A percentile compares a stretch with the other conserved stretches of the same genome.
phyloP scores from a whole-genome alignment of 2,329 filamentous ascomycete species.

The Pyrenochaeta sp. region DNA sequence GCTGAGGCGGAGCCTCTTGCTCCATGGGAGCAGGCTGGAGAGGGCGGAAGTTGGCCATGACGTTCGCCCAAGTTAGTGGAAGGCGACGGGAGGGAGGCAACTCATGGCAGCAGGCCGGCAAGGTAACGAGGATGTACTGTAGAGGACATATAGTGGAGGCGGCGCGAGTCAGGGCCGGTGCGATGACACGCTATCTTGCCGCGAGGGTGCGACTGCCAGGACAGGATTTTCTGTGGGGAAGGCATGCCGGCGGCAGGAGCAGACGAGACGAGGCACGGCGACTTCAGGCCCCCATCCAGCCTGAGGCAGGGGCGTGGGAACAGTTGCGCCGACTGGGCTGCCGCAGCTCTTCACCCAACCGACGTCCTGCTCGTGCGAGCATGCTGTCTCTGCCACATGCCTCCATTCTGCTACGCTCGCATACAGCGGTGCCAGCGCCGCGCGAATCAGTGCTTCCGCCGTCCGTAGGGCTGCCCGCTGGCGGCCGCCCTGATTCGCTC shows the following conservation, averaged over 20 bases:
- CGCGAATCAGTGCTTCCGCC: neutral
- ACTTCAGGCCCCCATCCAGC: constrained; percentile 9
- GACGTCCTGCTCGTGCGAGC: no score
- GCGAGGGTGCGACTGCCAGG: constrained; percentile 11
- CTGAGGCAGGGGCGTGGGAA: constrained; percentile 14
- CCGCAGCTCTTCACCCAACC: no score
- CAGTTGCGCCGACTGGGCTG: no score
- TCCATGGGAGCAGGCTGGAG: constrained; percentile 43
- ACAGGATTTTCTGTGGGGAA: constrained; percentile 34
- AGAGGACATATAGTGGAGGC: neutral
- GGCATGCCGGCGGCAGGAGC: constrained; percentile 21
- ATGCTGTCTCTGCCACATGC: no score
- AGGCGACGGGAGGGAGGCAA: constrained; percentile 2
- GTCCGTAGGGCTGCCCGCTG: neutral
- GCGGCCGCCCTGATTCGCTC: constrained; percentile 18
- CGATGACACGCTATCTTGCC: constrained; percentile 12
- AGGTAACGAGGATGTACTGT: no score
- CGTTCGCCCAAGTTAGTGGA: constrained; percentile 3
- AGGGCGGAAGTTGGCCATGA: constrained; percentile 40
- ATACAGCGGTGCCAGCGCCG: no score
- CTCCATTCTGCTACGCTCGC: no score
- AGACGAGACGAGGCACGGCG: constrained; percentile 1
- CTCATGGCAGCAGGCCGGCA: constrained; percentile 9
- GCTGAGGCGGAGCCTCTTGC: constrained; percentile 31
- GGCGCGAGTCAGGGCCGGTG: constrained; percentile 16